Evolutionary conservation across 1,139 yeast species (phyloP), one percentile per base, ranked within the genome.

Genomic region (Pichia sp.): DNA sequence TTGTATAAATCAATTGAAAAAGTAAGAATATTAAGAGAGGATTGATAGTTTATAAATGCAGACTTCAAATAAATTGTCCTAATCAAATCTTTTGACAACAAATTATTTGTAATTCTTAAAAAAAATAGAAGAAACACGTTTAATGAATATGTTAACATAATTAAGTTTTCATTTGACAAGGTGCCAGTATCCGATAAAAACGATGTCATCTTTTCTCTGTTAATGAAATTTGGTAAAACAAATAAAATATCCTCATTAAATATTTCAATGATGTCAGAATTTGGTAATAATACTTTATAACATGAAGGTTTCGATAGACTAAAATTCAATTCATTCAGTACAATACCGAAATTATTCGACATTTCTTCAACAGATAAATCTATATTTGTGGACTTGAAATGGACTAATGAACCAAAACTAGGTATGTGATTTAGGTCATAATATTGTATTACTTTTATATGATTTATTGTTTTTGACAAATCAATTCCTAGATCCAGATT

Each of bases 191-290:
- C 31, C 16, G 28, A 14, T 7, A 36, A 23, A 9, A 24, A 19
- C 13, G 26, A 24, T 26, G 28, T 15, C 41, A 39, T 32, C n/a
- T 22, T 3, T 13, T 36, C 27, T 8, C 29, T 18, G 6, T 35
- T 31, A 4, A 54, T 38, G 26, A 55, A 51, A 2, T 43, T 33
- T 19, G 45, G 43, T 19, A 51, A 19, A 6, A 38, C 31, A 30
- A 54, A 53, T 1, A 48, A 35, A 3, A 55, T 41, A 19, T 50
- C 45, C 11, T 35, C 31, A 6, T 37, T 42, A 22, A 35, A 22
- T 10, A 52, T 46, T 16, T 33, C 19, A 3, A n/a, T 22, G 2
- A 47, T 31, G n/a, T 22, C 18, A 5, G 55, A 53, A 27, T 50
- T 43, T 3, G 51, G 41, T 20, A 44, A 35, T 7, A 54, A 29